Conservation (phyloP, 306 rosid species). For the Vigna trinervia region DNA sequence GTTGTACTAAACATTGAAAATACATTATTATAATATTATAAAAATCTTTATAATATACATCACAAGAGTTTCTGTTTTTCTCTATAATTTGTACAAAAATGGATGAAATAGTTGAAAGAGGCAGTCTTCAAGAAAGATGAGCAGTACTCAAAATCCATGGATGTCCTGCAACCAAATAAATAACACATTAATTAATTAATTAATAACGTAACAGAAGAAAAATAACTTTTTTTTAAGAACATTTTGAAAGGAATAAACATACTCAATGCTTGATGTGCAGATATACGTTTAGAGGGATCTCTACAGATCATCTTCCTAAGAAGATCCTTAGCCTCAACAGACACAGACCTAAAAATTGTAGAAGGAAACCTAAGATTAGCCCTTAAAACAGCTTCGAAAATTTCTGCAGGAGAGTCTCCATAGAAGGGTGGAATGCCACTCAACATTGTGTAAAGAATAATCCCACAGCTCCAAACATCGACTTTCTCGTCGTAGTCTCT, state of each 20-base stretch:
- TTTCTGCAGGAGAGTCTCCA: conserved; percentile 66
- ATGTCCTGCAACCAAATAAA: conserved; percentile 57
- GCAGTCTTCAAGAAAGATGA: not conserved
- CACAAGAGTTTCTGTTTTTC: no score
- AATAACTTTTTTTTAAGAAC: no score
- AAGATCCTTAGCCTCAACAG: conserved; percentile 73
- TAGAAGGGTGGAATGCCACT: conserved; percentile 78
- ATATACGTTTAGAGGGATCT: conserved; percentile 61
- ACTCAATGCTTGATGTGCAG: conserved; percentile 81
- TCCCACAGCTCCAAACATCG: conserved; percentile 82
- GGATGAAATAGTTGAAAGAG: not conserved
- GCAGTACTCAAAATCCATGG: conserved; percentile 68
- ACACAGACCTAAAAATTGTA: conserved; percentile 63
- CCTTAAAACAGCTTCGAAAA: conserved; percentile 71
- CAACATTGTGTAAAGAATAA: conserved; percentile 72
- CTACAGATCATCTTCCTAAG: conserved; percentile 80
- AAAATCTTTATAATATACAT: no score
- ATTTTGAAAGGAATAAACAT: conserved; percentile 8
- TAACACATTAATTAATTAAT: no score
- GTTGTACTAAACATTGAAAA: no score
- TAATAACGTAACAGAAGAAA: no score
- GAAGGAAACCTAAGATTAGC: conserved; percentile 80
- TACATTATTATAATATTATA: no score
- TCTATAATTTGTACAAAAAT: not conserved
- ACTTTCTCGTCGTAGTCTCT: conserved; percentile 63